Evolutionary conservation across 176 grass and related monocot genomes (phyloP), one percentile per base, ranked within the genome.

Genomic region (Lolium rigidum): DNA sequence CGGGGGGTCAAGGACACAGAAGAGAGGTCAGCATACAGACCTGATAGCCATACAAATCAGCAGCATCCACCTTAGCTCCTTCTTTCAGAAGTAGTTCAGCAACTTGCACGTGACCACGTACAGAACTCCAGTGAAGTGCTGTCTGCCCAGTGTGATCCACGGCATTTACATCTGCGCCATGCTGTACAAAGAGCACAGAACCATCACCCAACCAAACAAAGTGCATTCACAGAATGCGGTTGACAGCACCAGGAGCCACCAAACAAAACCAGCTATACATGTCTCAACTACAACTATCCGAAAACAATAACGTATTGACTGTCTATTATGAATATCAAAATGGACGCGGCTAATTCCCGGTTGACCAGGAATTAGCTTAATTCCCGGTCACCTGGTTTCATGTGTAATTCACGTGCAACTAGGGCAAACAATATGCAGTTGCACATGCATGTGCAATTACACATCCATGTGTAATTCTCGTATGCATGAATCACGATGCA

Each of bases 31-130:
- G 3, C 48, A 49, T 54, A 56, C 90, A 79, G 70, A 95, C 97
- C 97, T 97, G 94, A 88, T 94, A 99, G 3, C 97, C 97, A 77
- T 94, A 94, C 71, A 90, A 93, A 86, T 99, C 94, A 80, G 87
- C 87, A 75, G 76, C 87, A 89, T 94, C 90, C 63, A 96, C 92
- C 57, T 93, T 93, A 85, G 94, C 92, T 59, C 92, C 97, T 90
- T 99, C 97, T 88, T 97, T 99, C 65, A 99, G 77, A 38, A 97
- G 83, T 10, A 99, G 85, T 76, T 97, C 97, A 11, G 90, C 97
- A 86, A 99, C 89, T 71, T 99, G 97, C 87, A 97, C 87, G 73
- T 99, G 90, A 17, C 97, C 97, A 46, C 89, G 90, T 22, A 99
- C 94, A 75, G 97, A 83, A 87, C 97, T 90, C 94, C 97, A 99